Base-by-base conservation (phyloP, 2,329 filamentous ascomycete genomes). In the Aspergillus proliferans region DNA sequence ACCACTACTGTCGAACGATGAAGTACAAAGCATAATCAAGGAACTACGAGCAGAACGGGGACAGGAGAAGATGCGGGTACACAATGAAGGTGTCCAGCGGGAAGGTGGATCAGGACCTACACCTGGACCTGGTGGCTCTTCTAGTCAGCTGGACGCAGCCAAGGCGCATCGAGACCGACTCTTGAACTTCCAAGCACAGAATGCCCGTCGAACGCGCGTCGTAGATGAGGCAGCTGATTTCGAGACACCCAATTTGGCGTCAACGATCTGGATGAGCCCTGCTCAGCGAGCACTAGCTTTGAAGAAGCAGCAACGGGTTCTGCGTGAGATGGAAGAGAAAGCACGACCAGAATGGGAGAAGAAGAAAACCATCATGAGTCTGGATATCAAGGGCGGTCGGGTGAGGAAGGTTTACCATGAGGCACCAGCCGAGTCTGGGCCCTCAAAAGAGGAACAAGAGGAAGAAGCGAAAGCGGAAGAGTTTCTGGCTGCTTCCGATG, bases 261-360 rank as follows among this genome's bases (percentile, higher is more conserved):
- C 80, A 4, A 89, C 81, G 58, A 85, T 93, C 72, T 95, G 90
- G 90, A 87, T 89, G 45, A 88, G 76, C 14, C 88, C 90, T 0
- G 84, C 87, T 54, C 88, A 95, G 67, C 79, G 90, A 39, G 91
- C 90, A 1, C 76, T 84, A 55, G 88, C 93, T 65, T 72, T 95
- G 49, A 94, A 92, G 69, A 80, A 84, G 50, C 91, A 95, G 70
- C 90, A 95, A 70, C 88, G 87, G 65, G 74, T 91, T 3, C 70
- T 95, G 57, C 76, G 88, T 4, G 88, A 95, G 69, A 84, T 93
- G 76, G 88, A 95, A 61, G 94, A 90, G 84, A 87, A 86, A 57
- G 84, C 86, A 3, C 76, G 81, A 46, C 89, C 90, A 0, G 91
- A 94, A 53, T 95, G 90, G 68, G 91, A 96, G 73, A 95, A 92